Base-by-base conservation (phyloP, 2,329 filamentous ascomycete genomes). In the Nemania sp. region DNA sequence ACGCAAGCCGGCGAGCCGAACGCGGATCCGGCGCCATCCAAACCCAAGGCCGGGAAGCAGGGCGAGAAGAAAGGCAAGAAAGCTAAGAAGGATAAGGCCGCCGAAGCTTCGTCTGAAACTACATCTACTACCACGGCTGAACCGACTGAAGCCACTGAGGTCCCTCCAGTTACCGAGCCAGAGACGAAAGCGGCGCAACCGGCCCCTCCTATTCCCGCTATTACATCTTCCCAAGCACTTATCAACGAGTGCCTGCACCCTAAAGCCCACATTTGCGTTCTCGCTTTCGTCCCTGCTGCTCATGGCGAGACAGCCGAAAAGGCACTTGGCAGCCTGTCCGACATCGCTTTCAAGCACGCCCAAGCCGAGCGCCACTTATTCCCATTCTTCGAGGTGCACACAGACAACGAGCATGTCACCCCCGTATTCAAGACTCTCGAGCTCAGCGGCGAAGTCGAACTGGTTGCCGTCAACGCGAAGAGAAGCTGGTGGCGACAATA, bases 401-500 rank as follows among this genome's bases (percentile, higher is more conserved):
- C 76, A 36, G 75, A 79, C 31, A 88, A 88, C 61, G 71, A 78
- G n/a, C 79, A 79, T 6, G 80, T 81, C 0, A 70, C 75, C 1
- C 69, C 72, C 5, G 70, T 93, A 4, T 77, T 84, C 51, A 73
- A 78, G 34, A 75, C 79, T n/a, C 81, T 97, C 15, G 80, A 77
- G 1, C 77, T 97, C 19, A 70, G 73, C 1, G 75, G 76, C 1
- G 75, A 83, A 6, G 75, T 91, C 14, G 86, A 92, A 67, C 73
- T 97, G 39, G 77, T 97, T 49, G 91, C 91, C 14, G 71, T 96
- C 54, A 97, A 97, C 71, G 88, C 83, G 26, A 91, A 92, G 66
- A 85, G 91, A 49, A 81, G 82, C 36, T 99, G 94, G 94, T 95
- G 86, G 83, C 87, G 88, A 65, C 82, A 81, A 53, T 94, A 90